A percentile compares a stretch with the other conserved stretches of the same genome.
phyloP scores from a whole-genome alignment of 1,139 yeast species.

The Geotrichum cucujoidarum region DNA sequence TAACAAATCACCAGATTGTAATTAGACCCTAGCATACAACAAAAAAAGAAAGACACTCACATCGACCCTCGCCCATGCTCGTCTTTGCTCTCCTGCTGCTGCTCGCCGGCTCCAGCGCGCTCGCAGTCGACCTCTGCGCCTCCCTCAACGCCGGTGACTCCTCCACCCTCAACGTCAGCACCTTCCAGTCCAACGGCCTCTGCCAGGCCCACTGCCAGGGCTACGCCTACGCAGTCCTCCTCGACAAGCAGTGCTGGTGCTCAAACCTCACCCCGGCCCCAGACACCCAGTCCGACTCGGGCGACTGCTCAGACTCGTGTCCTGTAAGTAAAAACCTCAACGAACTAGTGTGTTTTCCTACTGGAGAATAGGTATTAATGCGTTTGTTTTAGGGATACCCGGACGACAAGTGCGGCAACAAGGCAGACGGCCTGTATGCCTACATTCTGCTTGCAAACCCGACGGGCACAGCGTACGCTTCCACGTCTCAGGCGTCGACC shows the following conservation, averaged over 20 bases:
- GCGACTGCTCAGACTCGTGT: constrained; percentile 47
- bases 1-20: too few species aligned
- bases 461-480: constrained; percentile 28
- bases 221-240: constrained; percentile 55
- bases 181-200: constrained; percentile 51
- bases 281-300: constrained; percentile 25
- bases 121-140: constrained; percentile 42
- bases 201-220: constrained; percentile 51
- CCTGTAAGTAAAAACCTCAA: constrained; percentile 33
- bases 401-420: constrained; percentile 44
- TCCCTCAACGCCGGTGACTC: constrained; percentile 42
- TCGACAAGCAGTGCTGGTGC: constrained; percentile 55
- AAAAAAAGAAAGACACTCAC: too few species aligned
- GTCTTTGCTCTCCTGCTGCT: constrained; percentile 9
- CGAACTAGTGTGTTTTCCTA: neutral
- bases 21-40: too few species aligned
- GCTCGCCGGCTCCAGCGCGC: neutral
- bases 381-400: constrained; percentile 38
- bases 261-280: constrained; percentile 48
- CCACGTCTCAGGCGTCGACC: constrained; percentile 10
- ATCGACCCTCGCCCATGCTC: too few species aligned
- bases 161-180: constrained; percentile 26
- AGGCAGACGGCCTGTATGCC: constrained; percentile 38
- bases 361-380: neutral
- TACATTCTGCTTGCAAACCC: constrained; percentile 42